A percentile compares a stretch with the other conserved stretches of the same genome.
Evolutionary conservation across 1,284 basidiomycete genomes (phyloP).

Genomic region (Moniliophthora roreri): DNA sequence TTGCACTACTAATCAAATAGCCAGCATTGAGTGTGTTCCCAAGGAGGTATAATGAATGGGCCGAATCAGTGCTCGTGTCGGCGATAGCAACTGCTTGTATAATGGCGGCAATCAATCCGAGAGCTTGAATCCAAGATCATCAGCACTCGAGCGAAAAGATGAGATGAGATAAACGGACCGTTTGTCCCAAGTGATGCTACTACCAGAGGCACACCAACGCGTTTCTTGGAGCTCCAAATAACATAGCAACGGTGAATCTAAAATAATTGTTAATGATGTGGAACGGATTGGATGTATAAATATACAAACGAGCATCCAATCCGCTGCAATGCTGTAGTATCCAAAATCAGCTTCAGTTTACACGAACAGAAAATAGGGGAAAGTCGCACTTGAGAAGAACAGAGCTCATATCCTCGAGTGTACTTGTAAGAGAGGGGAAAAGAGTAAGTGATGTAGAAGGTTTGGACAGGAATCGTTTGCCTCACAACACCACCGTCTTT

Average conservation of each 20-base stretch:
- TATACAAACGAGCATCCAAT: not conserved
- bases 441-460: not conserved
- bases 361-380: too few relatives aligned
- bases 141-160: not conserved
- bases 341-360: too few relatives aligned
- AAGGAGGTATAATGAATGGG: too few relatives aligned
- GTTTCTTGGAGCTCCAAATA: not conserved
- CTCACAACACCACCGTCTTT: not conserved
- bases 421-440: too few relatives aligned
- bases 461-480: not conserved
- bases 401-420: too few relatives aligned
- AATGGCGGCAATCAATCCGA: not conserved
- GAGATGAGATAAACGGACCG: not conserved
- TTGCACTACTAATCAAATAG: too few relatives aligned
- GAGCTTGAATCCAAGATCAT: not conserved
- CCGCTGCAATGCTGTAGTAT: not conserved
- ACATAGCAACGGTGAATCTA: not conserved
- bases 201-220: not conserved
- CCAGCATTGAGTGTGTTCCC: too few relatives aligned
- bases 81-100: not conserved
- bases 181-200: not conserved
- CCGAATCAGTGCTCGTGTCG: not conserved
- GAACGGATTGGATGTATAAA: not conserved
- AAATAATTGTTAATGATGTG: not conserved
- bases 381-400: too few relatives aligned